Evolutionary conservation across 805 yeast genomes (phyloP).

Genomic region (Starmerella ratchasimensis): DNA sequence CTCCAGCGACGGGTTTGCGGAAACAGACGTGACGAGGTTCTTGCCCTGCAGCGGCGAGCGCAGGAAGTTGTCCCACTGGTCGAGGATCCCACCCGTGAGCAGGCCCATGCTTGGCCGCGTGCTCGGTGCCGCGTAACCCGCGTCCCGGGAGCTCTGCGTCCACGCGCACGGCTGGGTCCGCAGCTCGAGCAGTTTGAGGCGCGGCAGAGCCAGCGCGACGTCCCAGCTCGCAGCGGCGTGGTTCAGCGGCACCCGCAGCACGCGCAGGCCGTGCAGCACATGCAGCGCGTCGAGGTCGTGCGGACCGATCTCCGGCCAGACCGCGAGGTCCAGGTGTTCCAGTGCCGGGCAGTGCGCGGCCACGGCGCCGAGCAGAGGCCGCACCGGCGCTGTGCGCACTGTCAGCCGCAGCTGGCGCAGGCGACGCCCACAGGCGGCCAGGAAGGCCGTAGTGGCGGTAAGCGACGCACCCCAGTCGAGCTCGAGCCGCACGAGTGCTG

Average conservation of each 20-base stretch:
- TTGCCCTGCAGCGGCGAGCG: slow-evolving; percentile 16
- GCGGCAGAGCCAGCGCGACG: slow-evolving; percentile 8
- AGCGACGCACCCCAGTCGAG: slow-evolving; percentile 17
- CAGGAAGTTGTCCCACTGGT: slow-evolving; percentile 16
- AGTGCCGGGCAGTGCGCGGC: slow-evolving; percentile 6
- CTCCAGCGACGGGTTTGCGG: slow-evolving; percentile 10
- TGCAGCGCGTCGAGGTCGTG: slow-evolving; percentile 12
- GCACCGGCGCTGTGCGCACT: slow-evolving; percentile 9
- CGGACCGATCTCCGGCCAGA: slow-evolving; percentile 9
- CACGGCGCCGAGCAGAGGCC: background rate
- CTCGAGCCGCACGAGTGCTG: slow-evolving; percentile 8
- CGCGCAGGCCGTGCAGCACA: slow-evolving; percentile 4
- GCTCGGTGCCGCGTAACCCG: background rate
- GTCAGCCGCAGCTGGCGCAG: slow-evolving; percentile 10
- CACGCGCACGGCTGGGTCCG: background rate
- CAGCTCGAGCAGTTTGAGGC: slow-evolving; percentile 12
- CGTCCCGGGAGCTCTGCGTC: background rate
- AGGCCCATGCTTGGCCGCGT: slow-evolving; percentile 9
- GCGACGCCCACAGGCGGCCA: slow-evolving; percentile 5
- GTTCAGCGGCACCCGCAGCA: slow-evolving; percentile 15
- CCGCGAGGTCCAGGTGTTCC: slow-evolving; percentile 6
- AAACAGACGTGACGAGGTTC: slow-evolving; percentile 10
- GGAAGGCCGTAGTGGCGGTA: slow-evolving; percentile 1
- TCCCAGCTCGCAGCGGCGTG: slow-evolving; percentile 16
- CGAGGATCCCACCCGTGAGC: slow-evolving; percentile 16